phyloP scores from a whole-genome alignment of 192 early-diverging fungal genomes.

The Thamnidium elegans region DNA sequence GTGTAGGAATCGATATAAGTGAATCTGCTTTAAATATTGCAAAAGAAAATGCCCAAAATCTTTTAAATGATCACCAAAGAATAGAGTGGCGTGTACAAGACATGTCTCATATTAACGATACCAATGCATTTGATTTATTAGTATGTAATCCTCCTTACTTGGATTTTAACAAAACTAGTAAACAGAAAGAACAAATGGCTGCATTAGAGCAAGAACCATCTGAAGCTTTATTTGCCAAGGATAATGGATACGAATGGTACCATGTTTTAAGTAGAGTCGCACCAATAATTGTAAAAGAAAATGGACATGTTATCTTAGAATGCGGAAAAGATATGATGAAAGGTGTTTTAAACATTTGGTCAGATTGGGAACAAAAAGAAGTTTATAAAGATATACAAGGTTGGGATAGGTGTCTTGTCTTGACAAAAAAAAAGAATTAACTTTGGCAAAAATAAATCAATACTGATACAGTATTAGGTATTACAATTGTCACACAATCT shows the following conservation, averaged over 20 bases:
- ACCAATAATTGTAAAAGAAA: conserved; percentile 26
- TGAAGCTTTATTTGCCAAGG: conserved; percentile 61
- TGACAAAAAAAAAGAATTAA: conserved; percentile 23
- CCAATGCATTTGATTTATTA: conserved; percentile 53
- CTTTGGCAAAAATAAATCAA: no score
- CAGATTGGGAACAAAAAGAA: conserved; percentile 33
- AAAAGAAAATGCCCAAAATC: conserved; percentile 39
- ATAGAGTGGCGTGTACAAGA: conserved; percentile 38
- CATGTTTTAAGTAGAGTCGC: conserved; percentile 35
- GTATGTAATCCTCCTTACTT: conserved; percentile 78
- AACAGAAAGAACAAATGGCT: conserved; percentile 37
- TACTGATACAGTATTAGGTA: no score
- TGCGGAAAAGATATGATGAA: conserved; percentile 60
- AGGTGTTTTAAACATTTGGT: conserved; percentile 50
- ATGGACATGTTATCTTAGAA: conserved; percentile 49
- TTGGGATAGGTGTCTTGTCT: conserved; percentile 59
- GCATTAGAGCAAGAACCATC: conserved; percentile 52
- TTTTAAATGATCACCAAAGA: conserved; percentile 34
- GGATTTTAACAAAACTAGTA: conserved; percentile 32
- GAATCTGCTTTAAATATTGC: conserved; percentile 52
- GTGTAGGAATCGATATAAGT: conserved; percentile 70
- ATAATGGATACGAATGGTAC: conserved; percentile 65
- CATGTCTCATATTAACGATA: conserved; percentile 42
- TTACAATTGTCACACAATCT: no score
- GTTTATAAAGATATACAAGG: conserved; percentile 47